These are phyloP conservation scores for Pseudogymnoascus sp. DNA, from an alignment of 2,329 filamentous ascomycete species.

Conservation along the genomic window DNA sequence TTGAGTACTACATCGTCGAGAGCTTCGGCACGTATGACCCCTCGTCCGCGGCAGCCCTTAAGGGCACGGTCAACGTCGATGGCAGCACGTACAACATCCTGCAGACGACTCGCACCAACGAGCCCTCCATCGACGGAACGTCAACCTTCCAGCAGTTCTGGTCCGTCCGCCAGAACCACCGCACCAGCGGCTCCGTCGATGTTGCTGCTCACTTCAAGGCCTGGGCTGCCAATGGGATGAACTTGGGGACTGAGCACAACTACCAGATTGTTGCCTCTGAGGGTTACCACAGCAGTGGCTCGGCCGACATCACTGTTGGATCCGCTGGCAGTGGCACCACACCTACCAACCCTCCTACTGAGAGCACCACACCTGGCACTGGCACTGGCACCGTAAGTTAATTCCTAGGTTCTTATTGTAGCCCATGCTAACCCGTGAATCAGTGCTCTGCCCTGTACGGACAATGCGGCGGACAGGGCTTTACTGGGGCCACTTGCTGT, in stretches of 20 bases:
- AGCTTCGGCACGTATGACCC: slow-evolving; percentile 44
- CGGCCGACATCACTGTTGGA: slow-evolving; percentile 35
- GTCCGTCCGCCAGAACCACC: slow-evolving; percentile 44
- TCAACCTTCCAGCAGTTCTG: slow-evolving; percentile 47
- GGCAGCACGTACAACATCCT: slow-evolving; percentile 44
- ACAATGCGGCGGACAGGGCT: neutral
- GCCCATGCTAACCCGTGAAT: neutral
- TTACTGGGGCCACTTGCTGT: neutral
- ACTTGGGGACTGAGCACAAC: slow-evolving; percentile 38
- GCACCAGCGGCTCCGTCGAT: slow-evolving; percentile 43
- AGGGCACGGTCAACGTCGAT: slow-evolving; percentile 44
- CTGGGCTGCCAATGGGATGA: slow-evolving; percentile 43
- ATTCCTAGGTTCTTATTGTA: neutral
- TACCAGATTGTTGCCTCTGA: slow-evolving; percentile 51
- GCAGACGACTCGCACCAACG: slow-evolving; percentile 28
- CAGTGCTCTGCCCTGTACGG: neutral
- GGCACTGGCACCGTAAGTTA: neutral
- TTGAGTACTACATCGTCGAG: slow-evolving; percentile 54
- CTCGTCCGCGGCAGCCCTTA: slow-evolving; percentile 38
- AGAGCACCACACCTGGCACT: neutral
- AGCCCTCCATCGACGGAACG: slow-evolving; percentile 38
- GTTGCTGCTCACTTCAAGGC: slow-evolving; percentile 45
- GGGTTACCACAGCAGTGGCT: slow-evolving; percentile 45
- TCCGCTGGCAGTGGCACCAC: neutral
- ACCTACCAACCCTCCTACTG: neutral